These are phyloP conservation scores for Cyclotella choctawhatcheeana DNA, from an alignment of 108 stramenopile genomes.

Conservation along the genomic window DNA sequence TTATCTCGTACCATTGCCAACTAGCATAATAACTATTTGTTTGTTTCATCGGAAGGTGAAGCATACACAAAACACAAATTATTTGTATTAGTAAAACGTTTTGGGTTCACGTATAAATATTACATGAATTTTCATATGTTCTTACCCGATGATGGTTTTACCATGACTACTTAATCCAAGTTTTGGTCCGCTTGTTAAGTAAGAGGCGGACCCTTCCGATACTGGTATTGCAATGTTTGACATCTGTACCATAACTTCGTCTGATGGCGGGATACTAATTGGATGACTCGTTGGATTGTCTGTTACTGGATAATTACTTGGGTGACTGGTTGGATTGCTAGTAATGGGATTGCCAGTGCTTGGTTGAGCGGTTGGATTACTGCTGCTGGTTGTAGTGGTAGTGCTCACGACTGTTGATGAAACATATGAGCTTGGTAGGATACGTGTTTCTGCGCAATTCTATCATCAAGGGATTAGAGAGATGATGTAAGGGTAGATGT, in stretches of 20 bases:
- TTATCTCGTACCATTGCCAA: constrained; percentile 46
- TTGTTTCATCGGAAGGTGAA: neutral
- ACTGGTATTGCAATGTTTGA: constrained; percentile 20
- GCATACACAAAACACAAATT: no score
- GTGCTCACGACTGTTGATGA: constrained; percentile 1
- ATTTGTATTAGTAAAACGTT: no score
- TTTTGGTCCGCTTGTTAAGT: neutral
- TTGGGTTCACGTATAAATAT: no score
- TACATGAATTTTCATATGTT: no score
- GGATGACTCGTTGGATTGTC: constrained; percentile 3
- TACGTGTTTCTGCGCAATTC: constrained; percentile 44
- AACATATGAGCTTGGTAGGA: constrained; percentile 2
- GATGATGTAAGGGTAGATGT: no score
- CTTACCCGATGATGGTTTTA: constrained; percentile 55
- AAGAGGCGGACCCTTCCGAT: neutral
- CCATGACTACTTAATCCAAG: constrained; percentile 2
- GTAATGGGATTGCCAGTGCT: no score
- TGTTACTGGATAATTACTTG: no score
- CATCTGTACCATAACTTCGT: neutral
- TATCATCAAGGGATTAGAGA: neutral
- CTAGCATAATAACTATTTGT: neutral
- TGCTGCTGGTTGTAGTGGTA: neutral
- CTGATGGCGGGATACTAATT: neutral
- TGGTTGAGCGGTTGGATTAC: neutral
- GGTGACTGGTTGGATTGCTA: no score